A percentile compares a stretch with the other conserved stretches of the same genome.
Evolutionary conservation across 106 monocot species (phyloP).

Genomic region (Acorus calamus): DNA sequence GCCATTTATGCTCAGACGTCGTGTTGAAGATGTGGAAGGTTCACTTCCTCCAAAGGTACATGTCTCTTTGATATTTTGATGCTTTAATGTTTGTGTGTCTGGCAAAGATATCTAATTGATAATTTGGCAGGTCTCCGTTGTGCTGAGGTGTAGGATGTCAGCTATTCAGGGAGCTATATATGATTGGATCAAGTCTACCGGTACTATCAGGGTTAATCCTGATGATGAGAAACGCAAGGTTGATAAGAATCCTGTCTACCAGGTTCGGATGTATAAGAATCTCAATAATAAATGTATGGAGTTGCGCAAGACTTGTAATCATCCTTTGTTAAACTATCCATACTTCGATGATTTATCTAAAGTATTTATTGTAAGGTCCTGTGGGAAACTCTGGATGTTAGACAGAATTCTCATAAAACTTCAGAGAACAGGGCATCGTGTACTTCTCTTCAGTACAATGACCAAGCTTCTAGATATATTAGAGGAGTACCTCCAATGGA

Average conservation of each 20-base stretch:
- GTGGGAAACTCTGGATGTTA: slow-evolving; percentile 94
- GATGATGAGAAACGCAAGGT: slow-evolving; percentile 65
- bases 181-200: slow-evolving; percentile 96
- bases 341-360: slow-evolving; percentile 64
- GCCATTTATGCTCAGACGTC: slow-evolving; percentile 91
- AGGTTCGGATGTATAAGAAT: slow-evolving; percentile 75
- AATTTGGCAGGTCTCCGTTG: slow-evolving; percentile 65
- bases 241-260: slow-evolving; percentile 78
- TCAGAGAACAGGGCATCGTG: slow-evolving; percentile 88
- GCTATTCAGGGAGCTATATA: slow-evolving; percentile 89
- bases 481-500: slow-evolving; percentile 95
- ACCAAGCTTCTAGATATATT: slow-evolving; percentile 92
- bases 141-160: slow-evolving; percentile 92
- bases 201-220: slow-evolving; percentile 88
- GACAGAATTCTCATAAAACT: slow-evolving; percentile 97
- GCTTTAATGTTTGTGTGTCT: background rate
- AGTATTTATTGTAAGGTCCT: slow-evolving; percentile 79
- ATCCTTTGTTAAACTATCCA: slow-evolving; percentile 89
- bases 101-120: slow-evolving; percentile 2
- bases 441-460: slow-evolving; percentile 98
- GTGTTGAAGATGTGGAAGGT: slow-evolving; percentile 97
- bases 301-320: slow-evolving; percentile 90
- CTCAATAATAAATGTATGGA: slow-evolving; percentile 99
- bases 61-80: background rate
- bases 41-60: slow-evolving; percentile 86